phyloP scores from a whole-genome alignment of 2,329 filamentous ascomycete genomes.

The Hymenoscyphus linearis region DNA sequence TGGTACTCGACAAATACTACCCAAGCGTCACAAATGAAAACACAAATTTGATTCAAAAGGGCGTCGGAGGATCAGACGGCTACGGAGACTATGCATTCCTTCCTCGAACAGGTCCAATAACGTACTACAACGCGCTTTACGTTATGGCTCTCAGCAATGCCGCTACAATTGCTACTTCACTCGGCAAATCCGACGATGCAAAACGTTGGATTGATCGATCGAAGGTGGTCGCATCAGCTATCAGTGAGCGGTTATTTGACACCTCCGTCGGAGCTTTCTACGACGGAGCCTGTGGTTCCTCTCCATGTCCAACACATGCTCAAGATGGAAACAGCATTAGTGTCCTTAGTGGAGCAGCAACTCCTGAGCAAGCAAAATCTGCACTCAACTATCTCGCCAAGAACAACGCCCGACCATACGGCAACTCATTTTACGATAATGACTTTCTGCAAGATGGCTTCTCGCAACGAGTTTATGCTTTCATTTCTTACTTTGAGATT shows the following conservation, averaged over 20 bases:
- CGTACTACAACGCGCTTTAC: constrained; percentile 49
- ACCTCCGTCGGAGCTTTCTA: constrained; percentile 39
- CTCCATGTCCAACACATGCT: constrained; percentile 34
- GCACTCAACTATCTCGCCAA: constrained; percentile 38
- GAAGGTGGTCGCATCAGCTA: constrained; percentile 31
- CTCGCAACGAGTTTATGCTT: constrained; percentile 44
- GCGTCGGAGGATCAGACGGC: constrained; percentile 29
- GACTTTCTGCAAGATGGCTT: constrained; percentile 36
- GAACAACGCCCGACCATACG: constrained; percentile 37
- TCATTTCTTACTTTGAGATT: constrained; percentile 49
- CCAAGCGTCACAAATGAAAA: constrained; percentile 36
- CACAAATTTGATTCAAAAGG: constrained; percentile 40
- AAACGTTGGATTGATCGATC: constrained; percentile 38
- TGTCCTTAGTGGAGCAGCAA: constrained; percentile 36
- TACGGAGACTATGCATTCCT: constrained; percentile 51
- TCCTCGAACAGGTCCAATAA: constrained; percentile 41
- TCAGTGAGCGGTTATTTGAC: constrained; percentile 38
- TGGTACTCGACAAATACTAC: constrained; percentile 43
- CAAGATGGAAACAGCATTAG: constrained; percentile 48
- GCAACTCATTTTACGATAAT: constrained; percentile 49
- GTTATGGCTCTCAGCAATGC: constrained; percentile 41
- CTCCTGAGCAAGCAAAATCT: constrained; percentile 28
- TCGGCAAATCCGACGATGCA: constrained; percentile 33
- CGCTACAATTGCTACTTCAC: constrained; percentile 37
- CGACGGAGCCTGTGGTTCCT: constrained; percentile 35